phyloP scores from a whole-genome alignment of 441 rosid species.

The Erysimum cheiri region DNA sequence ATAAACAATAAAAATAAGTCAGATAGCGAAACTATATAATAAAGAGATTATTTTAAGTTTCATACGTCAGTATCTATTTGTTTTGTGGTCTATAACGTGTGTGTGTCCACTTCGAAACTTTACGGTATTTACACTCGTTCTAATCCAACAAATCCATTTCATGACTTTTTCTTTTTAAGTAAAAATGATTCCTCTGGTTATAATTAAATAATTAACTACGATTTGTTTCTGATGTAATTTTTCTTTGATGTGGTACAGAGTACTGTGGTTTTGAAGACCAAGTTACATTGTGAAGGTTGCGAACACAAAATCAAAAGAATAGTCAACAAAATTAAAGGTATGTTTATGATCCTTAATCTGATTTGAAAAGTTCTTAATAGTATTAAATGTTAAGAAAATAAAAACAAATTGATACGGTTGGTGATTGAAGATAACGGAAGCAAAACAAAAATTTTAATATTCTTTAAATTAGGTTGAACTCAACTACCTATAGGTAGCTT shows the following conservation, averaged over 20 bases:
- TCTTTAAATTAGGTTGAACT: constrained; percentile 36
- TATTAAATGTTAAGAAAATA: neutral
- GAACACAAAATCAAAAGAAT: constrained; percentile 62
- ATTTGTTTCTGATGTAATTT: constrained; percentile 27
- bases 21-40: constrained; percentile 12
- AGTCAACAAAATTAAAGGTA: constrained; percentile 63
- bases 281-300: constrained; percentile 86
- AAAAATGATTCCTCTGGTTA: neutral
- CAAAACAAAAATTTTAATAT: constrained; percentile 15
- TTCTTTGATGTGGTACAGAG: constrained; percentile 53
- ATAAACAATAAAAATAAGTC: neutral
- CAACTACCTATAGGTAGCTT: constrained; percentile 29
- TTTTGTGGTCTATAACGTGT: constrained; percentile 41
- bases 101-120: constrained; percentile 41
- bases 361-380: constrained; percentile 14
- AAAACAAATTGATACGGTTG: constrained; percentile 30
- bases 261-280: constrained; percentile 71
- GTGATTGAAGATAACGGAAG: constrained; percentile 37
- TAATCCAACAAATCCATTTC: neutral
- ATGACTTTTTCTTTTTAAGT: neutral
- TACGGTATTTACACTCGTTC: constrained; percentile 33
- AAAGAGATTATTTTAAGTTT: constrained; percentile 5
- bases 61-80: constrained; percentile 38
- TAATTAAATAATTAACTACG: neutral
- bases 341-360: constrained; percentile 8